Evolutionary conservation across 805 yeast genomes (phyloP).

Genomic region (Lachancea lanzarotensis): DNA sequence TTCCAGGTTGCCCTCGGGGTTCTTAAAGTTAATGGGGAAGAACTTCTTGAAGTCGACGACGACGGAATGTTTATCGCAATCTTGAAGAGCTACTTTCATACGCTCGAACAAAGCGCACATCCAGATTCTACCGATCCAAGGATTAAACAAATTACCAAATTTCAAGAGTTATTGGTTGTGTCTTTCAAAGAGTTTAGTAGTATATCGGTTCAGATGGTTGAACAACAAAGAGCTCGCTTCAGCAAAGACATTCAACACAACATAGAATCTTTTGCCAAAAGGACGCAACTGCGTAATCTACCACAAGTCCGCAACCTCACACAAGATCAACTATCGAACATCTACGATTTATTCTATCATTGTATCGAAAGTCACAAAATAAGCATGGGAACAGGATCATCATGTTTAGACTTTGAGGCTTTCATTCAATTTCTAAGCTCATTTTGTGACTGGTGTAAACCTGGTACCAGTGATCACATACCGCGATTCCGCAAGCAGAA

Average conservation of each 20-base stretch:
- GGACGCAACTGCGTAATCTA: constrained; percentile 83
- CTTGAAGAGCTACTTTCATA: constrained; percentile 71
- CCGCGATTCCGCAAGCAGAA: constrained; percentile 29
- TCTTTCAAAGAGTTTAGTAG: constrained; percentile 87
- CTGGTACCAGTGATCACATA: constrained; percentile 34
- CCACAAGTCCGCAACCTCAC: constrained; percentile 63
- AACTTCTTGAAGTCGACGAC: constrained; percentile 69
- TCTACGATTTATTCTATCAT: constrained; percentile 80
- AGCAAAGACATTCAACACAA: constrained; percentile 76
- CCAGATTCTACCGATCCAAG: constrained; percentile 62
- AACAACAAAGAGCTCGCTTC: constrained; percentile 59
- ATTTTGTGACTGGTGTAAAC: constrained; percentile 66
- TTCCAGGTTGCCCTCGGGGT: constrained; percentile 93
- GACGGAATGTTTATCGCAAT: constrained; percentile 88
- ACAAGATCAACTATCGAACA: constrained; percentile 52
- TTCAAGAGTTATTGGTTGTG: constrained; percentile 83
- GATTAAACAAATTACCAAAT: constrained; percentile 64
- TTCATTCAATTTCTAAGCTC: constrained; percentile 72
- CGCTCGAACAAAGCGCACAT: constrained; percentile 72
- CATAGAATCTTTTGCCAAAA: constrained; percentile 82
- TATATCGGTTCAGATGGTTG: constrained; percentile 67
- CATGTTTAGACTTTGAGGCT: constrained; percentile 68
- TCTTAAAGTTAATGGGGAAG: constrained; percentile 83
- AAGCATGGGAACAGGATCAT: constrained; percentile 45
- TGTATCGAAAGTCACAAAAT: constrained; percentile 62